Evolutionary conservation across 2,329 filamentous ascomycete species (phyloP), one percentile per base, ranked within the genome.

Genomic region (Paraconiothyrium brasiliense): DNA sequence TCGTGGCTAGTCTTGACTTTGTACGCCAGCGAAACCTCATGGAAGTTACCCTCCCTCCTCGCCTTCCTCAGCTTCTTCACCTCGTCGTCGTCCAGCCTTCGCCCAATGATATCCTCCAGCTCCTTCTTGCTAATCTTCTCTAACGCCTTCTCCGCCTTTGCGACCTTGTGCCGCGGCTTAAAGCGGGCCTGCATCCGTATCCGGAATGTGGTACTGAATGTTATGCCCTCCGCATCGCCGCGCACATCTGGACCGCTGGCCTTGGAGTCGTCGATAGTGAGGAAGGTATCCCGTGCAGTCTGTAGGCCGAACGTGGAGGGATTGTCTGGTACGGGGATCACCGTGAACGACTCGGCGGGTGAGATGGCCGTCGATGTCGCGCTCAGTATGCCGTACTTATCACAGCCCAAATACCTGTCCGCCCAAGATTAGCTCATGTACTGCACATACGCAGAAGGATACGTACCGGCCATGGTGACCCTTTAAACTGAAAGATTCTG

Each of bases 141-240:
- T 68, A 86, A 85, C 0, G 92, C 91, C 82, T 91, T 95, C 66
- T 92, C 91, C 75, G 94, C 93, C 80, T 94, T 96, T 0, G 85
- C 87, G 10, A 90, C 90, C 79, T 90, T 92, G 49, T 95, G 79
- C 65, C 87, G 86, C 9, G 94, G 94, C 83, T 97, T 97, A 83
- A 97, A 98, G 54, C 92, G 86, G 24, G 94, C 93, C 81, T 98
- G 94, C 94, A 98, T 97, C 57, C 94, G 90, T 71, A 98, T 87
- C 54, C 92, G 86, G 62, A 97, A 77, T 7, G 89, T 90, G 10
- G 92, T 93, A 69, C 86, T 86, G 72, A 91, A 92, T 4, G 84
- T 86, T 54, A 89, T 87, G 9, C 82, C 80, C 14, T 89, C 87
- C 8, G 88, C 90, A 76, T 97, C 93, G 52, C 92, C 93, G 35